A percentile compares a stretch with the other conserved stretches of the same genome.
Conservation (phyloP, 2,329 filamentous ascomycete genomes). For the Ampelomyces quisqualis region DNA sequence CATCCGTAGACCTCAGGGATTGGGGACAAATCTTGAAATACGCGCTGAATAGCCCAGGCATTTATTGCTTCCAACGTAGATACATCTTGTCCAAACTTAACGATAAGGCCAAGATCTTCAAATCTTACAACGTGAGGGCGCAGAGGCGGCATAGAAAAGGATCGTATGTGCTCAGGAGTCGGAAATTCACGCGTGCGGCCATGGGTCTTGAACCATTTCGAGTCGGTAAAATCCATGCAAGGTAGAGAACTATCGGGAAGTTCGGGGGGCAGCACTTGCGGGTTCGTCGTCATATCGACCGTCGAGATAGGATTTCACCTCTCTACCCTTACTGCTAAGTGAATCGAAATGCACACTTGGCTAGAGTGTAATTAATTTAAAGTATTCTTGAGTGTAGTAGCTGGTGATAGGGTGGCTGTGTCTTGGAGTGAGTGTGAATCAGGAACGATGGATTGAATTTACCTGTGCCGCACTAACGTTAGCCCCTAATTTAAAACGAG, state of each 20-base stretch:
- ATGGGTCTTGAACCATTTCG: slow-evolving; percentile 10
- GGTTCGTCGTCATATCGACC: slow-evolving; percentile 5
- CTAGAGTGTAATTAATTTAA: too few relatives aligned
- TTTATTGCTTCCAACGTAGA: slow-evolving; percentile 12
- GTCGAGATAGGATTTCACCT: too few relatives aligned
- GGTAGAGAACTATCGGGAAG: slow-evolving; percentile 9
- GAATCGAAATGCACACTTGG: too few relatives aligned
- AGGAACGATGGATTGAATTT: too few relatives aligned
- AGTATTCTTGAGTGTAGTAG: too few relatives aligned
- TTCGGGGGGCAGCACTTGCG: slow-evolving; percentile 7
- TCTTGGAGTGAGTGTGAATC: too few relatives aligned
- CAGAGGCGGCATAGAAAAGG: not conserved
- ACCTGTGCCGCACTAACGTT: too few relatives aligned
- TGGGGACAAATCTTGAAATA: slow-evolving; percentile 7
- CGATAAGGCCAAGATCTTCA: slow-evolving; percentile 12
- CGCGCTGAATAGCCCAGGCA: slow-evolving; percentile 12
- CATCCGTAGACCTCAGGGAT: slow-evolving; percentile 20
- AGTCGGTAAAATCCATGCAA: slow-evolving; percentile 9
- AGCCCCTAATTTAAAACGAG: too few relatives aligned
- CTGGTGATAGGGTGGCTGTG: too few relatives aligned
- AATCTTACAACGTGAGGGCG: slow-evolving; percentile 5
- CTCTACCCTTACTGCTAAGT: too few relatives aligned
- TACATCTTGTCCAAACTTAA: slow-evolving; percentile 13
- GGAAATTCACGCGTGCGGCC: slow-evolving; percentile 6
- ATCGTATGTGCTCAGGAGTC: slow-evolving; percentile 7